phyloP scores from a whole-genome alignment of 225 moss, liverwort and hornwort genomes.

The Thuidium tamariscinum region DNA sequence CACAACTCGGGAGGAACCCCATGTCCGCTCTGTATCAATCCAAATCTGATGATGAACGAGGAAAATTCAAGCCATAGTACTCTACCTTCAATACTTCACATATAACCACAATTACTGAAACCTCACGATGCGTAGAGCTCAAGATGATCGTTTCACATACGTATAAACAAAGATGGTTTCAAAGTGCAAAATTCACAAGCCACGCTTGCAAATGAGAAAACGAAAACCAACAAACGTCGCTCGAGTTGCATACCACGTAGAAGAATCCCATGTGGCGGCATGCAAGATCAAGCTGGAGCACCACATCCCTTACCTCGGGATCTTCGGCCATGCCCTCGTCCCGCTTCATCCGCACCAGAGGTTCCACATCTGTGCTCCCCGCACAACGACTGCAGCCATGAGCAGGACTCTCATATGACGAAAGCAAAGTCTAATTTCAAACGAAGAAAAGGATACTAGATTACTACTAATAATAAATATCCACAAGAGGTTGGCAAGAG shows the following conservation, averaged over 20 bases:
- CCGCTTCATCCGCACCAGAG: slow-evolving; percentile 37
- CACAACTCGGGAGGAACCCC: slow-evolving; percentile 55
- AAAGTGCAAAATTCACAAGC: neutral
- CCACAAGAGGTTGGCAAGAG: neutral
- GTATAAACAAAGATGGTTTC: neutral
- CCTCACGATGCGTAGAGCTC: neutral
- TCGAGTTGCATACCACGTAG: slow-evolving; percentile 56
- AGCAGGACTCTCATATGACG: neutral
- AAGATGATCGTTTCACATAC: neutral
- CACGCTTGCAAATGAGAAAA: neutral
- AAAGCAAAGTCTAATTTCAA: neutral
- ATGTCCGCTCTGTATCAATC: slow-evolving; percentile 66
- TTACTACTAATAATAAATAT: neutral
- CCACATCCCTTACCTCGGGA: slow-evolving; percentile 32
- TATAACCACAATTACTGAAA: neutral
- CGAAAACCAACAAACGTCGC: neutral
- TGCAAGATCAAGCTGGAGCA: slow-evolving; percentile 71
- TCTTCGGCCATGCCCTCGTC: slow-evolving; percentile 12
- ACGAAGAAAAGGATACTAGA: neutral
- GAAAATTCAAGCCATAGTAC: neutral
- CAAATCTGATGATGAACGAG: neutral
- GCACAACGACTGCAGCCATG: neutral
- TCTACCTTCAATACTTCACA: neutral
- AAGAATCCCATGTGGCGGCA: slow-evolving; percentile 91
- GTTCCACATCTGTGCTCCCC: slow-evolving; percentile 49